These are phyloP conservation scores for Penicillium oxalicum DNA, from an alignment of 2,329 filamentous ascomycete species.

Conservation along the genomic window DNA sequence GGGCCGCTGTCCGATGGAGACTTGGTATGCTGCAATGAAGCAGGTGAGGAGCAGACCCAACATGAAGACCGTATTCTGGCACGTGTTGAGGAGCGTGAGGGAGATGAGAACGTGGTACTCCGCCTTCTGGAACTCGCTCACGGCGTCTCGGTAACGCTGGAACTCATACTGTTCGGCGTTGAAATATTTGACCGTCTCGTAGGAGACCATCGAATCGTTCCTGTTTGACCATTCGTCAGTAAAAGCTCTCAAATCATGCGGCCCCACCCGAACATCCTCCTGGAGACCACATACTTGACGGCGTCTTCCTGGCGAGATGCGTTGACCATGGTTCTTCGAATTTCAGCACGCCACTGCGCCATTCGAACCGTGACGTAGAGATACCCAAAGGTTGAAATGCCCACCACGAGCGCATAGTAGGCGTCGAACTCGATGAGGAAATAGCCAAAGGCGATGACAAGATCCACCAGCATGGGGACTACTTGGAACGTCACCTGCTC, in stretches of 20 bases:
- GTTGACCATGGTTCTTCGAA: slow-evolving; percentile 90
- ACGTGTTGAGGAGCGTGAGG: slow-evolving; percentile 73
- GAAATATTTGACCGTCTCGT: slow-evolving; percentile 91
- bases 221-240: slow-evolving; percentile 24
- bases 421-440: slow-evolving; percentile 75
- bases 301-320: slow-evolving; percentile 92
- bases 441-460: slow-evolving; percentile 76
- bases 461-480: slow-evolving; percentile 86
- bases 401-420: slow-evolving; percentile 83
- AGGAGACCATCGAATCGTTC: slow-evolving; percentile 98
- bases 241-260: too few species aligned
- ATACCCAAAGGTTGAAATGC: slow-evolving; percentile 90
- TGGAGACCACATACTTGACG: slow-evolving; percentile 60
- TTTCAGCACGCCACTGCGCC: slow-evolving; percentile 86
- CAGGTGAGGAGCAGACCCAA: slow-evolving; percentile 65
- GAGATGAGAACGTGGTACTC: slow-evolving; percentile 73
- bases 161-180: slow-evolving; percentile 79
- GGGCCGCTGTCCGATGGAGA: slow-evolving; percentile 58
- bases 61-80: slow-evolving; percentile 75
- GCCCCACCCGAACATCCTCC: background rate
- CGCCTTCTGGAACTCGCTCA: slow-evolving; percentile 64
- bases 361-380: slow-evolving; percentile 94
- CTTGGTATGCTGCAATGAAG: slow-evolving; percentile 70
- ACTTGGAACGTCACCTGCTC: slow-evolving; percentile 96
- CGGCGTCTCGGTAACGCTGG: slow-evolving; percentile 63